A percentile compares a stretch with the other conserved stretches of the same genome.
These are phyloP conservation scores for Metschnikowia lachancei DNA, from an alignment of 805 yeast species.

Conservation along the genomic window DNA sequence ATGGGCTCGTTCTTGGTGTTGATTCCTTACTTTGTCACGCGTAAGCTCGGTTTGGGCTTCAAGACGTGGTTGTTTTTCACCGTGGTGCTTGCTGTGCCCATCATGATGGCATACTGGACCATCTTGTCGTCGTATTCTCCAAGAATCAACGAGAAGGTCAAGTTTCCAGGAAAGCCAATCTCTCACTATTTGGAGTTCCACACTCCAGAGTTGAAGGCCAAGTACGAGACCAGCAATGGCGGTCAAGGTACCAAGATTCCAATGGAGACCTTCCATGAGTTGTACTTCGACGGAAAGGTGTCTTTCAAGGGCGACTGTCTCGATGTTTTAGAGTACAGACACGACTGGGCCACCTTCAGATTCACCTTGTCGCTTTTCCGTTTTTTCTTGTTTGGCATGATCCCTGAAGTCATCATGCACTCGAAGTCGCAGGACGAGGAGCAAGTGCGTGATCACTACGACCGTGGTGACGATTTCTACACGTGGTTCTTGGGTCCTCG, in stretches of 20 bases:
- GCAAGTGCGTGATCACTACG: constrained; percentile 93
- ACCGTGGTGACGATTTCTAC: constrained; percentile 94
- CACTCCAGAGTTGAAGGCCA: constrained; percentile 61
- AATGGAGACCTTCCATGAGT: constrained; percentile 88
- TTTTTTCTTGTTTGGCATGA: constrained; percentile 80
- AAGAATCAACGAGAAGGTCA: constrained; percentile 72
- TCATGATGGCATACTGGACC: constrained; percentile 82
- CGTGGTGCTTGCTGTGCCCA: constrained; percentile 58
- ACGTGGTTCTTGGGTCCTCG: constrained; percentile 92
- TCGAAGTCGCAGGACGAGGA: constrained; percentile 93
- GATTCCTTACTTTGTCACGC: constrained; percentile 61
- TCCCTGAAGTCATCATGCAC: constrained; percentile 90
- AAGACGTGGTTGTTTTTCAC: constrained; percentile 63
- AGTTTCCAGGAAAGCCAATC: constrained; percentile 73
- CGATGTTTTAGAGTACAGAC: constrained; percentile 81
- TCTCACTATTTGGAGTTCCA: constrained; percentile 81
- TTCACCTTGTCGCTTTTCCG: constrained; percentile 76
- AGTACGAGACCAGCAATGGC: constrained; percentile 51
- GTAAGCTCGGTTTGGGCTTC: constrained; percentile 67
- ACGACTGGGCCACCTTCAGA: constrained; percentile 84
- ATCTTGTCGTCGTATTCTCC: constrained; percentile 74
- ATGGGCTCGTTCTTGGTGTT: constrained; percentile 49
- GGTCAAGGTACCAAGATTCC: constrained; percentile 78
- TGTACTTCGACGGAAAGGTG: constrained; percentile 80
- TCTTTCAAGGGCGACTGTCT: constrained; percentile 84